Base-by-base conservation (phyloP, 306 rosid genomes). In the Hippophae tibetana region DNA sequence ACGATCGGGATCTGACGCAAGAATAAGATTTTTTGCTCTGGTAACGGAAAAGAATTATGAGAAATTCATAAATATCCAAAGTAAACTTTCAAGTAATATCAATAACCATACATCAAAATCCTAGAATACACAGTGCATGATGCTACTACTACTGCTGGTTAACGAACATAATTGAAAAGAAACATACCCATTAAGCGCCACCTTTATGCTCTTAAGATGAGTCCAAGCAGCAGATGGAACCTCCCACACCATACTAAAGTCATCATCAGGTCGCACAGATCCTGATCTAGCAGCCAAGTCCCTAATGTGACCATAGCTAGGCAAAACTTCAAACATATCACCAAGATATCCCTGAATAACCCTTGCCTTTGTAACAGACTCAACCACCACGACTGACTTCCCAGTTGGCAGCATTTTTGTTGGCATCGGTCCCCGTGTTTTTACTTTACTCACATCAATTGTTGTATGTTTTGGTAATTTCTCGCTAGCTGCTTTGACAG, bases 1-100 rank as follows among this genome's bases (percentile, higher is more conserved):
- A 44, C 99, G 95, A 70, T 92, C 97, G 13, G 99, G 99, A 86
- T 92, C 97, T 65, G 99, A 92, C 43, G 99, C 99, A 78, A 92
- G 93, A 78, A 92, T 88, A 65, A 92, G 93, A 80, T 79, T 80
- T 79, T 92, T 88, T 79, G 97, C 99, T 71, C 99, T 92, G 99
- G 68, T 77, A 69, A 74, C 78, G 70, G 67, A 51, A 49, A 66
- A 66, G 57, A 71, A 58, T 60, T 68, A 67, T 58, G 72, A 65
- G 48, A 38, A 72, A 51, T 48, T 46, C 44, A 65, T 68, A 75
- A 47, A 62, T 38, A 47, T 18, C n/a, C 42, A 38, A 64, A 54
- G 45, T 53, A n/a, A 57, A 66, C 63, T 18, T 60, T 23, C n/a
- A 13, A 5, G 7, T 49, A 13, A n/a, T 6, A 57, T 13, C 7